Conservation (phyloP, 2,329 filamentous ascomycete genomes). For the Diaporthe caulivora region DNA sequence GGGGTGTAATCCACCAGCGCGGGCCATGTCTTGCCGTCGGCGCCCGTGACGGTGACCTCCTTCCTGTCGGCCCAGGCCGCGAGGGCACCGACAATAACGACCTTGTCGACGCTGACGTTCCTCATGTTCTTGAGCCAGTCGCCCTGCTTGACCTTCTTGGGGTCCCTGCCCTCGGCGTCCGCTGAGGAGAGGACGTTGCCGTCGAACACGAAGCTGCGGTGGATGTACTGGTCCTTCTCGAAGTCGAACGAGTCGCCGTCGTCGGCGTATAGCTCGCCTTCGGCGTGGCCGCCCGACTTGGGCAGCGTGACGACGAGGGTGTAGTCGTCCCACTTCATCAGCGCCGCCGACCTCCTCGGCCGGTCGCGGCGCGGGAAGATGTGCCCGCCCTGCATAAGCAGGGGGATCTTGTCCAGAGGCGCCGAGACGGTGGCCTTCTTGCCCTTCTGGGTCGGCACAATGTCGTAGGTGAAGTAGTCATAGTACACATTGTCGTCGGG, state of each 20-base stretch:
- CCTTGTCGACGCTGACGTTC: conserved; percentile 83
- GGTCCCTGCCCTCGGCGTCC: conserved; percentile 70
- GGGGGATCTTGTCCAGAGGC: conserved; percentile 86
- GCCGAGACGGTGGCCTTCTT: conserved; percentile 78
- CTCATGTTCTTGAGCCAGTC: conserved; percentile 85
- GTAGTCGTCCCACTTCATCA: conserved; percentile 97
- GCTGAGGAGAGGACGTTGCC: conserved; percentile 73
- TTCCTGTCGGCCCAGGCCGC: conserved; percentile 75
- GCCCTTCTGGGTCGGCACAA: conserved; percentile 77
- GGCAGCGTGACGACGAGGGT: conserved; percentile 85
- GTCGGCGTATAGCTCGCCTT: conserved; percentile 89
- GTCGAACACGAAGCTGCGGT: conserved; percentile 81
- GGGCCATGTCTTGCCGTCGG: conserved; percentile 63
- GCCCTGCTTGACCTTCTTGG: conserved; percentile 72
- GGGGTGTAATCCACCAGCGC: conserved; percentile 71
- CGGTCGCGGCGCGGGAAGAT: conserved; percentile 91
- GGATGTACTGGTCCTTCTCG: conserved; percentile 86
- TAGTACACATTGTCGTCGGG: conserved; percentile 92
- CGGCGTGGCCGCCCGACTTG: conserved; percentile 72
- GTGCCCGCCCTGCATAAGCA: conserved; percentile 94
- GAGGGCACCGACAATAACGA: conserved; percentile 86
- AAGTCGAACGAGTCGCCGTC: conserved; percentile 95
- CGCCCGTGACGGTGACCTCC: conserved; percentile 67
- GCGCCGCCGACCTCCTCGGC: conserved; percentile 83
- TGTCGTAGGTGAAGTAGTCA: conserved; percentile 91